Evolutionary conservation across 352 stramenopile genomes (phyloP).

Genomic region (Halophytophthora batemanensis): DNA sequence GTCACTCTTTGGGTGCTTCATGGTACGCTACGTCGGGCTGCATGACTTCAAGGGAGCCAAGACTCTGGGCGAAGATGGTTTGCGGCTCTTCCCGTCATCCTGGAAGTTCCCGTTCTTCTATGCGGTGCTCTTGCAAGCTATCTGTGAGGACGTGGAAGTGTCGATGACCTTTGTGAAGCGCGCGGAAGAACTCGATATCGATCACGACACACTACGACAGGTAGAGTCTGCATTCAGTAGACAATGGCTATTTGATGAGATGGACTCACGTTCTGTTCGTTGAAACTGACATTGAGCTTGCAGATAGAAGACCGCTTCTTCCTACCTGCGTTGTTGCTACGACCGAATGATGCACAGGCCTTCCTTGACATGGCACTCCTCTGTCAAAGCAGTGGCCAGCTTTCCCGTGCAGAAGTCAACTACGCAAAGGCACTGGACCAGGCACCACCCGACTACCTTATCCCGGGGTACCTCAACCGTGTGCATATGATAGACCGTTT

Average conservation of each 20-base stretch:
- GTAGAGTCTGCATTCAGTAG: slow-evolving; percentile 20
- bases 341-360: slow-evolving; percentile 40
- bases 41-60: slow-evolving; percentile 42
- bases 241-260: neutral
- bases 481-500: slow-evolving; percentile 55
- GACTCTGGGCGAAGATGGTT: slow-evolving; percentile 31
- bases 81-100: slow-evolving; percentile 37
- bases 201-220: slow-evolving; percentile 26
- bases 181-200: slow-evolving; percentile 15
- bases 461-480: slow-evolving; percentile 61
- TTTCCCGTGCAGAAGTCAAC: slow-evolving; percentile 44
- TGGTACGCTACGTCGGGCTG: slow-evolving; percentile 43
- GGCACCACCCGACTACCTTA: slow-evolving; percentile 35
- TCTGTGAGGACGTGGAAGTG: slow-evolving; percentile 41
- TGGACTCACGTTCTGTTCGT: slow-evolving; percentile 2
- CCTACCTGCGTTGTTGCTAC: slow-evolving; percentile 49
- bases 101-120: slow-evolving; percentile 41
- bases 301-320: slow-evolving; percentile 51
- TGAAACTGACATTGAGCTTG: neutral
- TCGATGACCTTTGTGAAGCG: slow-evolving; percentile 31
- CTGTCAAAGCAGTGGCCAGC: slow-evolving; percentile 41
- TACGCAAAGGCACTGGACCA: slow-evolving; percentile 47
- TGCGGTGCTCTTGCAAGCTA: slow-evolving; percentile 32
- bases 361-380: slow-evolving; percentile 58
- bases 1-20: slow-evolving; percentile 49